Evolutionary conservation across 1,284 basidiomycete species (phyloP), one percentile per base, ranked within the genome.

Genomic region (Malassezia slooffiae): DNA sequence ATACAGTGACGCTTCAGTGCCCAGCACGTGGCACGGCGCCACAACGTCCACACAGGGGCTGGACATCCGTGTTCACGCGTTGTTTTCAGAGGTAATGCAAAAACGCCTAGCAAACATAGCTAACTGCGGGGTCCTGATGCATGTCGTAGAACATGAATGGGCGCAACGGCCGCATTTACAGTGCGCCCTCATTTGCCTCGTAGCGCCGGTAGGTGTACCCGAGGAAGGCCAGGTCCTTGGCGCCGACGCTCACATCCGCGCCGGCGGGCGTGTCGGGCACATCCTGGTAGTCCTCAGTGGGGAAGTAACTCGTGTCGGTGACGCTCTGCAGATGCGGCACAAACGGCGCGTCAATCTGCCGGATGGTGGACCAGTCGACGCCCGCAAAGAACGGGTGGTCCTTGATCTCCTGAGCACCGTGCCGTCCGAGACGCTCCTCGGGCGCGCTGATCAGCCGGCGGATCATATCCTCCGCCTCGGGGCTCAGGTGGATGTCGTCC

Each of bases 271-370:
- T 80, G 49, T 88, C 75, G 1, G 76, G 74, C 11, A 85, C 79
- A 62, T 88, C 82, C 51, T 84, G 82, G 46, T 93, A 80, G 68
- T 96, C 91, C 57, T 96, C 90, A 17, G 86, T 90, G 1, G 90
- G 90, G 80, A 95, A 96, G 74, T 95, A 95, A 7, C 82, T 85
- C 2, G 89, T 95, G 67, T 95, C 90, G 17, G 88, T 93, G 64
- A 87, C 83, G 23, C 40, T 67, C 65, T 72, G 82, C 37, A 97
- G 75, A 50, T 83, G 85, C 3, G 91, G 91, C 17, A 96, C 85
- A 68, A 95, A 96, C 0, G 91, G 91, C 20, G 89, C 87, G 57
- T 91, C 86, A 52, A 96, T 95, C 53, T 85, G 79, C 27, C 90
- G 80, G 66, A 97, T 82, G 3, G 81, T 77, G 22, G 76, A 75